phyloP scores from a whole-genome alignment of 1,139 yeast genomes.

The Hyphopichia khmerensis region DNA sequence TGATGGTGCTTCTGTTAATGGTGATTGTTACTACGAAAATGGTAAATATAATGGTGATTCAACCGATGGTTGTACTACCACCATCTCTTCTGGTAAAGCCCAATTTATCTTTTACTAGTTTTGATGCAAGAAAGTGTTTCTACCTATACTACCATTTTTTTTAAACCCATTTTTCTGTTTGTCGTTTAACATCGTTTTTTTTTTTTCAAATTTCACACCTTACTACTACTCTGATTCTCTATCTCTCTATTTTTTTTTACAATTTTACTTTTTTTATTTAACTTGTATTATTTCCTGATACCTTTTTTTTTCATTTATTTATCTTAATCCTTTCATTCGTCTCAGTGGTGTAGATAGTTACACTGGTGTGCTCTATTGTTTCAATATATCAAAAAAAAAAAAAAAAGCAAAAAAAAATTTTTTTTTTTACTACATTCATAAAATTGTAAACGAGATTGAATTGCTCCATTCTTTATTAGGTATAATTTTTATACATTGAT shows the following conservation, averaged over 20 bases:
- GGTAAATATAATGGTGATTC: conserved; percentile 65
- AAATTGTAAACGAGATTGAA: too few relatives aligned
- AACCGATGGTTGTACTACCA: conserved; percentile 75
- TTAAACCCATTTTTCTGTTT: too few relatives aligned
- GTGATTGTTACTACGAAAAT: conserved; percentile 62
- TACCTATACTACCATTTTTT: background rate
- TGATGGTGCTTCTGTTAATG: conserved; percentile 49
- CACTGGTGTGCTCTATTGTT: conserved; percentile 3
- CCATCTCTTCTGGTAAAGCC: conserved; percentile 66
- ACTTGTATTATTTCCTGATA: conserved; percentile 14
- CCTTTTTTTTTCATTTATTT: conserved; percentile 2
- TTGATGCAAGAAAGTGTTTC: background rate
- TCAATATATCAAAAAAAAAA: background rate
- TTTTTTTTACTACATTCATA: too few relatives aligned
- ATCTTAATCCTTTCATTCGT: background rate
- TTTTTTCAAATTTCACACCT: background rate
- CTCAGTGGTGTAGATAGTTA: conserved; percentile 2
- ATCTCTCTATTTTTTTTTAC: background rate
- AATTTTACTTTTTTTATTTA: background rate
- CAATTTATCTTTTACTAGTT: conserved; percentile 56
- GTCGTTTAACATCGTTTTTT: background rate
- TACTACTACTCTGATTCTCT: background rate
- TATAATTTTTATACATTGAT: too few relatives aligned
- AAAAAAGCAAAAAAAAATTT: too few relatives aligned
- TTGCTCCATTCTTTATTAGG: background rate